Conservation (phyloP, 768 basidiomycete genomes). For the Tricholoma furcatifolium region DNA sequence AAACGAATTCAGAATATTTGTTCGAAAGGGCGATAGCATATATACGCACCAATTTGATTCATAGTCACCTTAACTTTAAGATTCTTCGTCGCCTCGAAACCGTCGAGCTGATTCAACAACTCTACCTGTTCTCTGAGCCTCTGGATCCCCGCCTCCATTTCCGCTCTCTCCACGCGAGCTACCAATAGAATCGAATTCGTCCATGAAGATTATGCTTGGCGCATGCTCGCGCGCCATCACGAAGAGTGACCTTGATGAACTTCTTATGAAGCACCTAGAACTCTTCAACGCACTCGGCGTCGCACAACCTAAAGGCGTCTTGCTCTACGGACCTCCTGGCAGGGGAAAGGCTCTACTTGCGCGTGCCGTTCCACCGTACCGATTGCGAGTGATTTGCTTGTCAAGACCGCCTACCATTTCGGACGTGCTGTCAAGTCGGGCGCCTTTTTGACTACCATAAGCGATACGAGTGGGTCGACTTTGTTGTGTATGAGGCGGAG, state of each 20-base stretch:
- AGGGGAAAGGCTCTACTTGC: constrained; percentile 98
- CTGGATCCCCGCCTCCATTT: constrained; percentile 83
- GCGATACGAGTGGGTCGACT: too few species aligned
- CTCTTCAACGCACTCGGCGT: too few species aligned
- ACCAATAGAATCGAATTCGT: constrained; percentile 98
- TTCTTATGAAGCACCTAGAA: too few species aligned
- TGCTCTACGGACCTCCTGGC: too few species aligned
- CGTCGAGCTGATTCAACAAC: too few species aligned
- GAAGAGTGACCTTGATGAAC: constrained; percentile 94
- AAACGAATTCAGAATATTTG: not conserved
- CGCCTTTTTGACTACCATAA: too few species aligned
- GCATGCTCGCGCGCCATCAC: too few species aligned
- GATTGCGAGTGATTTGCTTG: constrained; percentile 63
- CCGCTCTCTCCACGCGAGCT: too few species aligned
- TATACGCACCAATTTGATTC: constrained; percentile 79
- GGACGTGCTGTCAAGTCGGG: too few species aligned
- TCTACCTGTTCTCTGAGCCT: constrained; percentile 90
- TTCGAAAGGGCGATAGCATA: not conserved
- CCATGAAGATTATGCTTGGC: constrained; percentile 99
- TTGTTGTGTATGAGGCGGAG: constrained; percentile 89
- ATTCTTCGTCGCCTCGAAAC: constrained; percentile 96
- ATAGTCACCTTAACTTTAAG: constrained; percentile 97
- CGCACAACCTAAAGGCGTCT: too few species aligned
- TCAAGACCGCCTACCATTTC: constrained; percentile 99
- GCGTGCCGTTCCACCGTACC: constrained; percentile 94